Percentiles rank a stretch among this genome's conserved stretches.
phyloP scores from a whole-genome alignment of 345 rosid species.

The Hibiscus trionum region DNA sequence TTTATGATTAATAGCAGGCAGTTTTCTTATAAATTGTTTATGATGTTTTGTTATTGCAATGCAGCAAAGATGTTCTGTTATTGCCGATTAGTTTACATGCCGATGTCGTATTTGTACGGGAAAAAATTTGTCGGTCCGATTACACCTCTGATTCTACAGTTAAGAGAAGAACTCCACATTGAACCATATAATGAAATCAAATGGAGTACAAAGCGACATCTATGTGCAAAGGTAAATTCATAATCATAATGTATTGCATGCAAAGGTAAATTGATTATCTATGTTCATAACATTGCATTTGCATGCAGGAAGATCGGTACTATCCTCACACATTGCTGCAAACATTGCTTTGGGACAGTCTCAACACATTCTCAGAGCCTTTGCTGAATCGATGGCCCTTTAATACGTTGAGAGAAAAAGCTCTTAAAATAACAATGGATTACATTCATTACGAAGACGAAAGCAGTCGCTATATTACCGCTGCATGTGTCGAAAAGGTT shows the following conservation, averaged over 20 bases:
- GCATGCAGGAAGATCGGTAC: conserved; percentile 43
- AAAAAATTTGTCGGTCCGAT: conserved; percentile 9
- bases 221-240: conserved; percentile 36
- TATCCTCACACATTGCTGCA: conserved; percentile 23
- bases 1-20: too few species aligned
- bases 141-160: conserved; percentile 3
- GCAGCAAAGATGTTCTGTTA: conserved; percentile 50
- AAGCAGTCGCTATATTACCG: conserved; percentile 48
- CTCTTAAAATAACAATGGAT: conserved; percentile 39
- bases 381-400: conserved; percentile 42
- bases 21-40: too few species aligned
- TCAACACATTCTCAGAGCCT: conserved; percentile 44
- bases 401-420: conserved; percentile 40
- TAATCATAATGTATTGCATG: too few species aligned
- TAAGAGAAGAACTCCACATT: conserved; percentile 8
- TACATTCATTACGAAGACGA: conserved; percentile 60
- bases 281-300: not conserved
- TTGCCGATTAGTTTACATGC: not conserved
- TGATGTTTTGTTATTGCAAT: too few species aligned
- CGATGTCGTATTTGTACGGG: conserved; percentile 12
- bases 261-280: too few species aligned
- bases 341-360: conserved; percentile 46
- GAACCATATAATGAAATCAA: conserved; percentile 24
- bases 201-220: conserved; percentile 41
- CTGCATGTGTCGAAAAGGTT: conserved; percentile 59